Percentiles rank a stretch among this genome's conserved stretches.
These are phyloP conservation scores for Gaertneriomyces sp. DNA, from an alignment of 192 early-diverging fungal genomes.

Conservation along the genomic window DNA sequence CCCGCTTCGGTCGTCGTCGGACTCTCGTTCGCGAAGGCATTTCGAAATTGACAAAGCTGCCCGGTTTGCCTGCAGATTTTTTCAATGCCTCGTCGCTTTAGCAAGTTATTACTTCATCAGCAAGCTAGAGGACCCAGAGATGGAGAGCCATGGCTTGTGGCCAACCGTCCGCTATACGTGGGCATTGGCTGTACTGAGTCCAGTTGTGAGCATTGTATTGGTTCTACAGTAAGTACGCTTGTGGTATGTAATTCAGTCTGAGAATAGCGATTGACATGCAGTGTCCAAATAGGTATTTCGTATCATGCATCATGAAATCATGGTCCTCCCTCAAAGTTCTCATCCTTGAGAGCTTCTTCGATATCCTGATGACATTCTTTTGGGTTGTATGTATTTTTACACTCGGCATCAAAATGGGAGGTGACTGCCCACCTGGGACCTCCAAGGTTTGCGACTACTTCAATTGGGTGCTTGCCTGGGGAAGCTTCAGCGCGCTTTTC, in stretches of 20 bases:
- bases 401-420: conserved; percentile 3
- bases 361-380: conserved; percentile 20
- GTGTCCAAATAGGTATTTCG: conserved; percentile 29
- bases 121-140: conserved; percentile 7
- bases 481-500: conserved; percentile 24
- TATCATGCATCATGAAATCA: conserved; percentile 32
- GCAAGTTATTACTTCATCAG: conserved; percentile 36
- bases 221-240: conserved; percentile 35
- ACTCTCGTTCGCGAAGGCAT: conserved; percentile 13
- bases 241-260: too few species aligned
- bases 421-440: conserved; percentile 9
- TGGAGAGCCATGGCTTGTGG: conserved; percentile 2
- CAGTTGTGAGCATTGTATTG: conserved; percentile 29
- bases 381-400: conserved; percentile 26
- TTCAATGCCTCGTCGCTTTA: conserved; percentile 33
- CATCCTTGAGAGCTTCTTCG: conserved; percentile 29
- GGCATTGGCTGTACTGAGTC: conserved; percentile 31
- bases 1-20: conserved; percentile 1
- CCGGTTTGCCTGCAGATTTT: conserved; percentile 34
- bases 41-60: conserved; percentile 40
- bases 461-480: conserved; percentile 35
- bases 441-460: conserved; percentile 23
- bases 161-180: conserved; percentile 32
- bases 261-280: too few species aligned
- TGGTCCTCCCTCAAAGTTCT: conserved; percentile 39